Conservation (phyloP, 371 early-diverging fungal genomes). For the Dichotomocladium elegans region DNA sequence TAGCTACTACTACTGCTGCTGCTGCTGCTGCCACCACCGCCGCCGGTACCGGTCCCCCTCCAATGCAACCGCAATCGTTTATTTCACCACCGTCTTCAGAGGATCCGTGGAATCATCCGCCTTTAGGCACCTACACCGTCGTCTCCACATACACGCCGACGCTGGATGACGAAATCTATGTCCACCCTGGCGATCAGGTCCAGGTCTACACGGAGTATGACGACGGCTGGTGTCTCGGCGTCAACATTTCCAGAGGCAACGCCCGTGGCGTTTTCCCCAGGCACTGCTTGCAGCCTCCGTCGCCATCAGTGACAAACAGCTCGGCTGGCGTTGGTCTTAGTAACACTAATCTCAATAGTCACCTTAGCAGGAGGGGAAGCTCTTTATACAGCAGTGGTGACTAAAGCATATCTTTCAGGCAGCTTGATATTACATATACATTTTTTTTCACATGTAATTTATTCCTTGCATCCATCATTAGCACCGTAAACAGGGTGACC, state of each 20-base stretch:
- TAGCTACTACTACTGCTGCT: neutral
- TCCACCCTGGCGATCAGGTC: slow-evolving; percentile 14
- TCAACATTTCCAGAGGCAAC: neutral
- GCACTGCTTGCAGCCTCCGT: slow-evolving; percentile 30
- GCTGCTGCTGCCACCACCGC: neutral
- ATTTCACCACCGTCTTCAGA: neutral
- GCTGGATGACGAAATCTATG: slow-evolving; percentile 15
- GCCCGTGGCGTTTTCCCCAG: slow-evolving; percentile 47
- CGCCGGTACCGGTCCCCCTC: neutral
- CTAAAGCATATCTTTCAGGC: neutral
- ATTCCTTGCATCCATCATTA: neutral
- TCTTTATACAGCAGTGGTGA: neutral
- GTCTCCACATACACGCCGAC: slow-evolving; percentile 34
- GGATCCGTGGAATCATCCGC: slow-evolving; percentile 8
- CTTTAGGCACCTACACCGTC: slow-evolving; percentile 36
- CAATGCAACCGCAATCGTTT: neutral
- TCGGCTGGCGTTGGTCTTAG: neutral
- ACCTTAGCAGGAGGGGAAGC: slow-evolving; percentile 10
- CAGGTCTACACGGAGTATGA: slow-evolving; percentile 15
- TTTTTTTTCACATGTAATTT: neutral
- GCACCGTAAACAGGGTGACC: too few species aligned
- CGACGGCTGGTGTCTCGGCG: slow-evolving; percentile 17
- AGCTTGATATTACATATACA: neutral
- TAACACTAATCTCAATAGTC: neutral
- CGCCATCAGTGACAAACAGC: neutral